Conservation (phyloP, 495 filamentous ascomycete species). For the Annulohypoxylon maeteangense region DNA sequence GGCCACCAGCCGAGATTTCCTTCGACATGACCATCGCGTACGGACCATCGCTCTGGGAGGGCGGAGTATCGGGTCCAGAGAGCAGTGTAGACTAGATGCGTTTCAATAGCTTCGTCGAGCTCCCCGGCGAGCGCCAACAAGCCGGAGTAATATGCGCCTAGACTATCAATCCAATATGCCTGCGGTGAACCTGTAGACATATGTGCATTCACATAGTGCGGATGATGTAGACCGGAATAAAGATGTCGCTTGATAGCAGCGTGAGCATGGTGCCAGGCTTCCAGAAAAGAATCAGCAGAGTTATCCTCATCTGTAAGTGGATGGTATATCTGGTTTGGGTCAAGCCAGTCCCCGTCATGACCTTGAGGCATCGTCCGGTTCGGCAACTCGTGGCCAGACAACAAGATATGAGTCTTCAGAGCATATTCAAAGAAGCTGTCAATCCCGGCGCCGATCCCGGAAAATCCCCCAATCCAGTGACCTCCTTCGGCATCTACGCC, state of each 20-base stretch:
- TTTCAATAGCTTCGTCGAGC: constrained; percentile 87
- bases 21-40: constrained; percentile 85
- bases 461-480: constrained; percentile 85
- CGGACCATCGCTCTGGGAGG: constrained; percentile 93
- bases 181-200: constrained; percentile 80
- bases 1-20: constrained; percentile 93
- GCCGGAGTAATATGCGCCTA: constrained; percentile 94
- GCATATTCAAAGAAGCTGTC: constrained; percentile 99
- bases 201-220: constrained; percentile 92
- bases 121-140: constrained; percentile 88
- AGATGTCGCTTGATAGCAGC: constrained; percentile 87
- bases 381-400: constrained; percentile 74
- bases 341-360: constrained; percentile 54
- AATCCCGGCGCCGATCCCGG: constrained; percentile 93
- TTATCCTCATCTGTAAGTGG: constrained; percentile 73
- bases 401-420: constrained; percentile 88
- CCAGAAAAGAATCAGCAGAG: constrained; percentile 78
- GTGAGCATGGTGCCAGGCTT: constrained; percentile 88
- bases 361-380: constrained; percentile 55
- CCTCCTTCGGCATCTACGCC: constrained; percentile 93
- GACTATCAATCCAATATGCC: constrained; percentile 93
- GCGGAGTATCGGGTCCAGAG: constrained; percentile 94
- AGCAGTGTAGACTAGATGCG: constrained; percentile 88
- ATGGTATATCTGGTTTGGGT: constrained; percentile 65
- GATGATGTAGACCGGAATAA: constrained; percentile 76